These are phyloP conservation scores for Globisporangium paroecandrum DNA, from an alignment of 352 stramenopile species.

Conservation along the genomic window DNA sequence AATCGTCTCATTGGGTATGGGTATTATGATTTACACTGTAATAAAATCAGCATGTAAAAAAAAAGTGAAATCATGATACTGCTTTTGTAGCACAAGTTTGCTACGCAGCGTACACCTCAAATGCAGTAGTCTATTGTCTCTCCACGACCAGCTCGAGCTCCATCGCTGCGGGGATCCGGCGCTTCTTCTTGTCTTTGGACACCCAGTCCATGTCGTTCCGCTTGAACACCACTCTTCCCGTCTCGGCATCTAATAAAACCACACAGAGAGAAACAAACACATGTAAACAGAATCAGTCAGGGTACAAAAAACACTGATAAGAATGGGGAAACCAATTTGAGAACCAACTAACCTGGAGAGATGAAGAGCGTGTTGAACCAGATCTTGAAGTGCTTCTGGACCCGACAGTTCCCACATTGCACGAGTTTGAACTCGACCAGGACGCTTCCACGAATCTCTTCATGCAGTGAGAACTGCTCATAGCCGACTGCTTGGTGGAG, in stretches of 20 bases:
- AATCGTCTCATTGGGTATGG: no score
- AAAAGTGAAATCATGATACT: no score
- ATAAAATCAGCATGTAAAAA: no score
- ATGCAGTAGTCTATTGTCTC: neutral
- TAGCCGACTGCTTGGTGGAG: conserved; percentile 49
- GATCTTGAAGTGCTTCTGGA: conserved; percentile 65
- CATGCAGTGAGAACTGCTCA: conserved; percentile 45
- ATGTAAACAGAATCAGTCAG: neutral
- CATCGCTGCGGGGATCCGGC: conserved; percentile 55
- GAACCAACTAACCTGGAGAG: conserved; percentile 20
- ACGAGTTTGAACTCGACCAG: conserved; percentile 56
- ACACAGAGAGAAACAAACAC: neutral
- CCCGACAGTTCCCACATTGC: conserved; percentile 33
- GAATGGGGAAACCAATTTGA: neutral
- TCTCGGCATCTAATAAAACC: conserved; percentile 28
- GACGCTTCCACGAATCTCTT: conserved; percentile 47
- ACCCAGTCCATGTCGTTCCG: conserved; percentile 68
- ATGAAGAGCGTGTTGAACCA: conserved; percentile 73
- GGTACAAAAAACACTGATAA: no score
- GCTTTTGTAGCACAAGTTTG: no score
- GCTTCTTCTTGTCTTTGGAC: conserved; percentile 55
- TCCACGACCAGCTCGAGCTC: conserved; percentile 51
- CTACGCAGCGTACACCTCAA: neutral
- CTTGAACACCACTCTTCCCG: conserved; percentile 32
- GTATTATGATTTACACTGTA: no score